phyloP scores from a whole-genome alignment of 2,329 filamentous ascomycete genomes.

The Aspergillus udagawae region DNA sequence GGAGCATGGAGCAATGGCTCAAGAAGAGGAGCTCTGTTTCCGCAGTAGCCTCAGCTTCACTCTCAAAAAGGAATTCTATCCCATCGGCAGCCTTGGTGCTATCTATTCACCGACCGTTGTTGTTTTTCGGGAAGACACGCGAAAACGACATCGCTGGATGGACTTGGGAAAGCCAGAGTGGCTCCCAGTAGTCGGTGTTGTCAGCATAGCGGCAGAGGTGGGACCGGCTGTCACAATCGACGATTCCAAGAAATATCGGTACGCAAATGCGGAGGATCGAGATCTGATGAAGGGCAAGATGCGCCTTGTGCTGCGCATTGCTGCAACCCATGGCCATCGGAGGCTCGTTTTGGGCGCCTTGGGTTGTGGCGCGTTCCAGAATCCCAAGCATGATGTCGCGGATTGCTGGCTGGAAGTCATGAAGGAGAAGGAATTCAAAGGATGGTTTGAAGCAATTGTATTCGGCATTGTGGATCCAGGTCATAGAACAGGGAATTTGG shows the following conservation, averaged over 20 bases:
- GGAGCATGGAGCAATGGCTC: conserved; percentile 57
- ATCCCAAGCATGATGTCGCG: conserved; percentile 61
- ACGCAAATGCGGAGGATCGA: conserved; percentile 43
- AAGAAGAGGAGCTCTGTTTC: conserved; percentile 68
- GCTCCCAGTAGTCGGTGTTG: conserved; percentile 54
- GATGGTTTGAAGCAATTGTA: conserved; percentile 62
- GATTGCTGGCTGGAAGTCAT: conserved; percentile 60
- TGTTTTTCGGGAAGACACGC: conserved; percentile 52
- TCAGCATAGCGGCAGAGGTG: conserved; percentile 58
- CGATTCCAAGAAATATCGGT: conserved; percentile 25
- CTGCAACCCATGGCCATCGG: conserved; percentile 54
- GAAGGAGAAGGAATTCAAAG: conserved; percentile 56
- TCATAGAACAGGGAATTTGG: conserved; percentile 28
- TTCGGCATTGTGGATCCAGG: conserved; percentile 56
- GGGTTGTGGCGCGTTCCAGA: conserved; percentile 64
- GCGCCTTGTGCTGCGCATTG: conserved; percentile 56
- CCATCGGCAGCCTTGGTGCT: conserved; percentile 47
- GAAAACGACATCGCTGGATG: conserved; percentile 47
- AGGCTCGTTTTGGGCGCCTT: conserved; percentile 64
- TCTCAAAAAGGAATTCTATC: conserved; percentile 49
- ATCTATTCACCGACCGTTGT: conserved; percentile 61
- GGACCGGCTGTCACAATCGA: conserved; percentile 32
- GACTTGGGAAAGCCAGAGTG: conserved; percentile 28
- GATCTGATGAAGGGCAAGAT: conserved; percentile 61
- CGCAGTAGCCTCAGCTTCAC: conserved; percentile 47